phyloP scores from a whole-genome alignment of 164 flowering plant species.

The Sedum album region DNA sequence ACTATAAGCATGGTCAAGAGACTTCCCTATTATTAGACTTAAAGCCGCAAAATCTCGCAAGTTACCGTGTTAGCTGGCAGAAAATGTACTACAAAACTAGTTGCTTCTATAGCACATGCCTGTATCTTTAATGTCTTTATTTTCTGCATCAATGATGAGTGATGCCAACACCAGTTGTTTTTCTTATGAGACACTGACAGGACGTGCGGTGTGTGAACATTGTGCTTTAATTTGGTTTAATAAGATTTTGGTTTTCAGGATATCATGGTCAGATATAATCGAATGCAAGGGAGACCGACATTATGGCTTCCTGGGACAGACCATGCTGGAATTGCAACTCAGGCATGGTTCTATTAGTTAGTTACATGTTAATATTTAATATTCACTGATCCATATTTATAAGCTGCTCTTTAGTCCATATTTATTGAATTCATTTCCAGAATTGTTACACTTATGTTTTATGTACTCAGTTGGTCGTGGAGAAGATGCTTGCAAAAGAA shows the following conservation, averaged over 20 bases:
- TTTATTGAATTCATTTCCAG: neutral
- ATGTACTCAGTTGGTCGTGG: constrained; percentile 76
- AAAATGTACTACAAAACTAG: neutral
- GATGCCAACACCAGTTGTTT: neutral
- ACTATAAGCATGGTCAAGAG: neutral
- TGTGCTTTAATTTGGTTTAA: neutral
- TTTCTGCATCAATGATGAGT: neutral
- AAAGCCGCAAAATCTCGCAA: neutral
- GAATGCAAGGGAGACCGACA: constrained; percentile 91
- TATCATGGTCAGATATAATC: constrained; percentile 82
- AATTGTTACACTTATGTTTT: neutral
- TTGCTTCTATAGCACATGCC: neutral
- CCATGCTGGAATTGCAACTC: constrained; percentile 99
- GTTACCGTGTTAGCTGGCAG: too few relatives aligned
- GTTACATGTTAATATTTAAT: neutral
- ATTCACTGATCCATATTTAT: neutral
- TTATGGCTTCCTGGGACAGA: constrained; percentile 98
- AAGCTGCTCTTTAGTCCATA: constrained; percentile 4
- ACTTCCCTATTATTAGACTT: neutral
- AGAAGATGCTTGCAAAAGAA: constrained; percentile 84
- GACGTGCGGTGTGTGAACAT: neutral
- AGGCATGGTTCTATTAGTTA: constrained; percentile 36
- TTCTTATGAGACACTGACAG: neutral
- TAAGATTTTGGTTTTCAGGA: constrained; percentile 44
- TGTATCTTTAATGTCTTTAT: neutral